These are phyloP conservation scores for Calonectria henricotiae DNA, from an alignment of 2,329 filamentous ascomycete genomes.

Conservation along the genomic window DNA sequence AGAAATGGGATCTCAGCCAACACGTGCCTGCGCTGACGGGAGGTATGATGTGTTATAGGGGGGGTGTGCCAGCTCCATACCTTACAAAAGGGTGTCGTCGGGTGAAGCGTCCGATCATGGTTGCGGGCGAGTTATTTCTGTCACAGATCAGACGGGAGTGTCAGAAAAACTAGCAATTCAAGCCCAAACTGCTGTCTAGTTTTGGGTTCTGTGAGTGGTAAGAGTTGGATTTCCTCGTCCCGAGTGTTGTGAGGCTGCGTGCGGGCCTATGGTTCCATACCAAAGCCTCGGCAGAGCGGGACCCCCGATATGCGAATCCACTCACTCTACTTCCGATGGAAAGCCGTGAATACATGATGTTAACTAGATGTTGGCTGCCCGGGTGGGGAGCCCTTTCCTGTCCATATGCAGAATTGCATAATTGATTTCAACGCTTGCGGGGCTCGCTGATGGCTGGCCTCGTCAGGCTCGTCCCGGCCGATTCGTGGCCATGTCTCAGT, in stretches of 20 bases:
- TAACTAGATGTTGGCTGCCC: background rate
- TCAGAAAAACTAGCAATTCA: background rate
- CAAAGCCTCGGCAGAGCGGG: conserved; percentile 39
- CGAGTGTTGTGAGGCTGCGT: conserved; percentile 12
- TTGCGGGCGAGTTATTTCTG: conserved; percentile 11
- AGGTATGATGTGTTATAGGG: conserved; percentile 1
- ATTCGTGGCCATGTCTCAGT: conserved; percentile 27
- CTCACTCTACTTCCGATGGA: conserved; percentile 40
- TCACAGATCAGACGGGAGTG: conserved; percentile 7
- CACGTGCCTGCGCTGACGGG: conserved; percentile 3
- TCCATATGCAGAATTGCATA: background rate
- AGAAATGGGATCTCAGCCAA: conserved; percentile 14
- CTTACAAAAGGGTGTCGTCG: conserved; percentile 38
- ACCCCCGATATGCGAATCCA: conserved; percentile 45
- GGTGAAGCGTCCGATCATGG: conserved; percentile 47
- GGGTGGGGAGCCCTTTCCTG: conserved; percentile 8
- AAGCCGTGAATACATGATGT: conserved; percentile 20
- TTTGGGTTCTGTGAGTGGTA: conserved; percentile 24
- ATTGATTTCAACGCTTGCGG: background rate
- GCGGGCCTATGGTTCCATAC: conserved; percentile 33
- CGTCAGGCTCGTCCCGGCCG: conserved; percentile 5
- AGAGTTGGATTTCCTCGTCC: conserved; percentile 30
- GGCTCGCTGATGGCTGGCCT: conserved; percentile 8
- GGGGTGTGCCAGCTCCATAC: conserved; percentile 34
- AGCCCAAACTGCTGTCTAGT: background rate